Conservation (phyloP, 257 asterid species). For the Penstemon barbatus region DNA sequence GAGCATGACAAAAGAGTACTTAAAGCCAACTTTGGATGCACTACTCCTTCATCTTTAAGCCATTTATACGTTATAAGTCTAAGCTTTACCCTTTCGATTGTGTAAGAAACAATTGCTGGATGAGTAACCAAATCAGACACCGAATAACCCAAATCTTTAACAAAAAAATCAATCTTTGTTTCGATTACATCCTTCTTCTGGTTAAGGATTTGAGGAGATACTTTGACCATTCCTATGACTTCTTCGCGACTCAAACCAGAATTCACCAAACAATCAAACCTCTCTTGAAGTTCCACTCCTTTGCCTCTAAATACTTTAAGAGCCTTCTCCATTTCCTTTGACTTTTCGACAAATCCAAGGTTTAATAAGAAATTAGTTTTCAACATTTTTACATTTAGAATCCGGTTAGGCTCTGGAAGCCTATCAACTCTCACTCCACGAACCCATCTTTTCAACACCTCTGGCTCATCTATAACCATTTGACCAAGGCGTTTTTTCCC, state of each 20-base stretch:
- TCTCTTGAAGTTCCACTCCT: constrained; percentile 54
- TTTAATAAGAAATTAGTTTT: constrained; percentile 44
- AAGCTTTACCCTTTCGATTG: constrained; percentile 41
- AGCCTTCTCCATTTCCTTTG: constrained; percentile 47
- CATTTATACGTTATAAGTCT: constrained; percentile 60
- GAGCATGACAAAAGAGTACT: constrained; percentile 65
- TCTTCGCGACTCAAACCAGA: constrained; percentile 46
- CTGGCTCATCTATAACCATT: constrained; percentile 44
- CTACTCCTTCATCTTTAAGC: constrained; percentile 54
- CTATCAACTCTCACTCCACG: constrained; percentile 33
- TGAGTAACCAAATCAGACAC: constrained; percentile 37
- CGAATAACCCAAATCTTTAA: constrained; percentile 42
- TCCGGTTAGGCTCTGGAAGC: constrained; percentile 21
- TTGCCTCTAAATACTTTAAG: constrained; percentile 48
- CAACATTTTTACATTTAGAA: constrained; percentile 31
- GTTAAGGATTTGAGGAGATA: constrained; percentile 50
- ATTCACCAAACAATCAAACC: constrained; percentile 50
- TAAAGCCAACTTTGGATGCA: constrained; percentile 48
- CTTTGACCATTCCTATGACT: constrained; percentile 41
- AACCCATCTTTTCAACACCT: constrained; percentile 41
- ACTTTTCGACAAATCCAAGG: constrained; percentile 48
- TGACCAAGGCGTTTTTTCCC: constrained; percentile 42
- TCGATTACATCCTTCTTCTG: constrained; percentile 42
- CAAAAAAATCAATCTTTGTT: constrained; percentile 43
- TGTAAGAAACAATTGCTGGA: constrained; percentile 46